Evolutionary conservation across 495 filamentous ascomycete genomes (phyloP), one percentile per base, ranked within the genome.

Genomic region (Penicillium ochrochloron): DNA sequence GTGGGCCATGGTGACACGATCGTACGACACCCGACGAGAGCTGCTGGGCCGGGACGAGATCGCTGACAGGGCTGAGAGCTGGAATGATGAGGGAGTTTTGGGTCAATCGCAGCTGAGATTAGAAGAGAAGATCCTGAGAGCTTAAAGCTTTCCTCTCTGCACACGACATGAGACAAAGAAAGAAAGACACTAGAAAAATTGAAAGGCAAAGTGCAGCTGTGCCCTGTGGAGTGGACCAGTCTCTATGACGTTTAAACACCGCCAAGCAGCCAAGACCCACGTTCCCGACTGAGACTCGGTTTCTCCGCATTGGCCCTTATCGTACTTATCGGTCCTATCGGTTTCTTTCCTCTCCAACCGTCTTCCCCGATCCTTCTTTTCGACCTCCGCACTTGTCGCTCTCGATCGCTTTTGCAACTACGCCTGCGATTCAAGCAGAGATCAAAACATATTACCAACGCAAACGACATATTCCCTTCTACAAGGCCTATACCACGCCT

Each of bases 221-320:
- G 59, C 56, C 46, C 10, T 25, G 31, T 33, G 31, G 15, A 56
- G 66, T 61, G 69, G 66, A 70, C 21, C 66, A 61, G 4, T 61
- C 37, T 72, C 72, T 70, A 74, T 74, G 72, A 74, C 72, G 72
- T 74, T 69, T 60, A 59, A 65, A 67, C 41, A 42, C 31, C 63
- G 69, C 71, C 71, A 74, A 73, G 70, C 31, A 63, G 69, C 69
- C 71, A 74, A 73, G 70, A 21, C 60, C 61, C 55, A 55, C 21
- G 41, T 61, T 56, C 44, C 62, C 62, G 53, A 61, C 31, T 33
- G 31, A 33, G 31, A 33, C 50, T 51, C 59, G 54, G n/a, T 33
- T 66, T 67, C 69, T 71, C 69, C 71, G 66, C 71, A 73, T 67
- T 63, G 59, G 50, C 42, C 42, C 59, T 63, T 66, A 68, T 62